Percentiles rank a stretch among this genome's conserved stretches.
Conservation (phyloP, 2,329 filamentous ascomycete species). For the Colletotrichum orbiculare region DNA sequence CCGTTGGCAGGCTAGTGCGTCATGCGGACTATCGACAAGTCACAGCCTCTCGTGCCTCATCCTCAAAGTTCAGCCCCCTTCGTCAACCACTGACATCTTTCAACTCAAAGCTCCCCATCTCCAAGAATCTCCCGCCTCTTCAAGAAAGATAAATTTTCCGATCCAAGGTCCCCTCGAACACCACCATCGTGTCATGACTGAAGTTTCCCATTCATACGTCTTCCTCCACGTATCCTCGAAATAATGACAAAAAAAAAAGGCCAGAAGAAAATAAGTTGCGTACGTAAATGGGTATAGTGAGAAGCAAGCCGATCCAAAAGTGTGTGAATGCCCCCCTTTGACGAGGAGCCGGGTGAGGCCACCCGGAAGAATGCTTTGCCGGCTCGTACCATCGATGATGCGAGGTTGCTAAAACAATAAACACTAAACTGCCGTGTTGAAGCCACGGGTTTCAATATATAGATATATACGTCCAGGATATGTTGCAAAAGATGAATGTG, state of each 20-base stretch:
- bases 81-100: not conserved
- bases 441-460: slow-evolving; percentile 9
- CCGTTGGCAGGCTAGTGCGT: too few relatives aligned
- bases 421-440: slow-evolving; percentile 35
- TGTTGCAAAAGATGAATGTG: slow-evolving; percentile 22
- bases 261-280: not conserved
- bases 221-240: slow-evolving; percentile 27
- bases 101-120: not conserved
- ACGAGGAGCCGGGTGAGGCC: slow-evolving; percentile 6
- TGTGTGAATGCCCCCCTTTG: slow-evolving; percentile 17
- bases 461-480: slow-evolving; percentile 27
- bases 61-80: not conserved
- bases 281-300: slow-evolving; percentile 39
- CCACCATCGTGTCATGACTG: slow-evolving; percentile 31
- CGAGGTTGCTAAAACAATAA: slow-evolving; percentile 36
- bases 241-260: slow-evolving; percentile 31
- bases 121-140: not conserved
- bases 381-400: slow-evolving; percentile 12
- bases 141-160: slow-evolving; percentile 27
- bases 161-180: slow-evolving; percentile 7
- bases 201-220: slow-evolving; percentile 25
- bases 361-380: slow-evolving; percentile 33
- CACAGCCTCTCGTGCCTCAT: slow-evolving; percentile 6
- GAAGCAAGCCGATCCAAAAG: slow-evolving; percentile 34
- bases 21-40: slow-evolving; percentile 2